Evolutionary conservation across 495 filamentous ascomycete genomes (phyloP), one percentile per base, ranked within the genome.

Genomic region (Thozetella sp.): DNA sequence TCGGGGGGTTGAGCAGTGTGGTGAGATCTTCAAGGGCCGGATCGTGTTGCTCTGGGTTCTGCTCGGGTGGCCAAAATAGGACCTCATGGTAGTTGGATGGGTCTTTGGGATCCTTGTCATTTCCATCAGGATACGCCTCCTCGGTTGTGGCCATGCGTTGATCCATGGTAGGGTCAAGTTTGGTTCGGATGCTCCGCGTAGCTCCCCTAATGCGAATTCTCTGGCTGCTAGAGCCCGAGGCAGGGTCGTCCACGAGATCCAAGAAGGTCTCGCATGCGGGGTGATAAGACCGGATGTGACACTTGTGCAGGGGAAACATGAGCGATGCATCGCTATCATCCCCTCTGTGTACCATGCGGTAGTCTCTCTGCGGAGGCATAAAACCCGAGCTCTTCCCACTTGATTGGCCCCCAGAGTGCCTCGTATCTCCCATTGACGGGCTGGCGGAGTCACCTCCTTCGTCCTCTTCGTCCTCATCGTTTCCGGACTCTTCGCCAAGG

Each of bases 181-280:
- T 79, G 15, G 88, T 64, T 23, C 86, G 80, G 15, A 86, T 71
- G 9, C 80, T 80, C 62, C 72, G 69, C 20, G 60, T 62, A 48
- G 61, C 54, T 19, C 66, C 68, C 20, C 72, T 61, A 17, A 65
- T 65, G 72, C 60, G 74, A 65, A 69, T 55, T 51, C 68, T 66
- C 19, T 64, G 69, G 40, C 71, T 60, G 25, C 60, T 54, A n/a
- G 74, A 71, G 46, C 75, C 75, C 1, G 57, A 61, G 1, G 63
- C 50, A 3, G 81, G 80, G 59, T 88, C 84, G 59, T 89, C 83
- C 26, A 92, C 84, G 2, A 92, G 72, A 60, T 92, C 89, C 10
- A 91, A 51, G 62, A 85, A 91, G 2, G 86, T 81, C n/a, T 79
- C 78, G 27, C 81, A 80, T 23, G 75, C 75, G 15, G 80, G 72